A percentile compares a stretch with the other conserved stretches of the same genome.
phyloP scores from a whole-genome alignment of 805 yeast species.

The Teunomyces panamensis region DNA sequence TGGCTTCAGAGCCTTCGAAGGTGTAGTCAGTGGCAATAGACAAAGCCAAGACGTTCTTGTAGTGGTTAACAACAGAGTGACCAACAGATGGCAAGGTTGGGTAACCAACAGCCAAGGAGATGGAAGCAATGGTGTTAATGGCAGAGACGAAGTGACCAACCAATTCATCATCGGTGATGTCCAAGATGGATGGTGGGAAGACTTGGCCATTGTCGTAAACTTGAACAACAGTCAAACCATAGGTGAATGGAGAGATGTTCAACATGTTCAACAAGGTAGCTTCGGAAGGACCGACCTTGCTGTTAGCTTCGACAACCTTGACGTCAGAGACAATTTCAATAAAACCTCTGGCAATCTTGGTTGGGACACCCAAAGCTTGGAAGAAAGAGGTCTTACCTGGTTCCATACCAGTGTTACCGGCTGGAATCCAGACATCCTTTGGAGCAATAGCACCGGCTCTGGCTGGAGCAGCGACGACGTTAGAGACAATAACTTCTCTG shows the following conservation, averaged over 20 bases:
- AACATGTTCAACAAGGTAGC: constrained; percentile 98
- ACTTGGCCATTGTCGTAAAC: constrained; percentile 98
- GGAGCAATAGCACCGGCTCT: constrained; percentile 99
- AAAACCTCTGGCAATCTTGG: constrained; percentile 99
- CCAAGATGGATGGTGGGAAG: constrained; percentile 95
- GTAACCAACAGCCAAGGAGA: constrained; percentile 97
- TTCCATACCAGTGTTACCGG: constrained; percentile 99
- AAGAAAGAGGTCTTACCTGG: constrained; percentile 99
- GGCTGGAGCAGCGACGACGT: constrained; percentile 99
- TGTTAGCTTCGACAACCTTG: constrained; percentile 84
- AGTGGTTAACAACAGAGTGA: constrained; percentile 97
- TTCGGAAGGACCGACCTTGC: constrained; percentile 98
- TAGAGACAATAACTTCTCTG: constrained; percentile 83
- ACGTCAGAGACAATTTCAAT: constrained; percentile 98
- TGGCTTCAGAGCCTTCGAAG: constrained; percentile 97
- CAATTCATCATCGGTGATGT: constrained; percentile 97
- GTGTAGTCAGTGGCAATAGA: constrained; percentile 99
- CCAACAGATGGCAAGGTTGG: constrained; percentile 99
- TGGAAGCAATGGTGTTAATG: constrained; percentile 87
- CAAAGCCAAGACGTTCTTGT: constrained; percentile 97
- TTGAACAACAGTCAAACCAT: constrained; percentile 95
- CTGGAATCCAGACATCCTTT: constrained; percentile 95
- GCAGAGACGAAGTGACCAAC: constrained; percentile 90
- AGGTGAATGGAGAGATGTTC: constrained; percentile 99
- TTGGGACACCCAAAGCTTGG: constrained; percentile 99